Evolutionary conservation across 2,329 filamentous ascomycete species (phyloP).

Genomic region (Stagonosporopsis cucurbitacearum): DNA sequence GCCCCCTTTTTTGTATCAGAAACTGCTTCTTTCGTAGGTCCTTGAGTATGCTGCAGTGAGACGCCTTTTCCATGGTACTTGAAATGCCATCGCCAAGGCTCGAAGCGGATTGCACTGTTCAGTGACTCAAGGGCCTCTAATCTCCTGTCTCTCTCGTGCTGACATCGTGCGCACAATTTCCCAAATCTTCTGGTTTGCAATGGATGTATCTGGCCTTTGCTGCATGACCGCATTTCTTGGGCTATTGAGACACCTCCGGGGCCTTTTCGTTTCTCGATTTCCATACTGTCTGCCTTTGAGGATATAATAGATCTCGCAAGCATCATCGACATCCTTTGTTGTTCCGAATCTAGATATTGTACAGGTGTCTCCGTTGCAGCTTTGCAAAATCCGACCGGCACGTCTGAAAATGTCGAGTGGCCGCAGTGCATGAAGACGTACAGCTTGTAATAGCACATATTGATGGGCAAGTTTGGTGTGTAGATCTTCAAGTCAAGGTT

Average conservation of each 20-base stretch:
- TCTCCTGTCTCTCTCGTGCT: constrained; percentile 5
- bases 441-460: constrained; percentile 54
- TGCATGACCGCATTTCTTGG: constrained; percentile 3
- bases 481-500: neutral
- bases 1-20: neutral
- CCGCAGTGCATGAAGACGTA: constrained; percentile 53
- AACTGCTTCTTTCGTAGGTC: neutral
- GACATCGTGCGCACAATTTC: constrained; percentile 17
- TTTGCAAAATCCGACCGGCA: constrained; percentile 46
- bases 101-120: constrained; percentile 1
- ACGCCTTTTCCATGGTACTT: constrained; percentile 11
- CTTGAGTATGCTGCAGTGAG: neutral
- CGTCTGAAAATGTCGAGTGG: constrained; percentile 46
- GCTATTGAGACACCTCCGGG: neutral
- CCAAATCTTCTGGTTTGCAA: constrained; percentile 20
- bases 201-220: constrained; percentile 16
- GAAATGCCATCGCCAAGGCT: constrained; percentile 14
- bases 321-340: constrained; percentile 2
- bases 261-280: neutral
- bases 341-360: constrained; percentile 22
- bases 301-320: neutral
- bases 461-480: neutral
- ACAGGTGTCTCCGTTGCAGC: constrained; percentile 10
- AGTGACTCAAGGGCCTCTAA: neutral
- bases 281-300: constrained; percentile 6